Base-by-base conservation (phyloP, 805 yeast species). In the Komagataella mondaviorum region DNA sequence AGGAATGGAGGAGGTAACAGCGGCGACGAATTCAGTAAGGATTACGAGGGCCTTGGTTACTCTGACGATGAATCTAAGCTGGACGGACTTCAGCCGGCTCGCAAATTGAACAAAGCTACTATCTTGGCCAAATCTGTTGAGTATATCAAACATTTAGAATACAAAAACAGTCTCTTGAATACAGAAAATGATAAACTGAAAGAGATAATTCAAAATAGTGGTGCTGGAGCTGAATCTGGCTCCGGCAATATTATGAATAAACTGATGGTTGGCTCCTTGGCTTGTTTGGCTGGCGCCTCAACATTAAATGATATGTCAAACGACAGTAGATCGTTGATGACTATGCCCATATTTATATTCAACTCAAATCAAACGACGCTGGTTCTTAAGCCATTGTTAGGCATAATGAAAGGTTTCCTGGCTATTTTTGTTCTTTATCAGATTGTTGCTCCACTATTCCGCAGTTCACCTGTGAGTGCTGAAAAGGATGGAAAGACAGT, bases 71-170 rank as follows among this genome's bases (percentile, higher is more conserved):
- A 66, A 47, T 57, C 61, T 48, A 76, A 80, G 55, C 67, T 85
- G 58, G 91, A 85, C 62, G 91, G 91, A 2, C 70, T 85, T 53
- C 76, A 78, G 48, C 90, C 91, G 0, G 91, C 95, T 3, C 74
- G 78, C 55, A 85, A 85, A 58, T 69, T 85, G 55, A 85, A 85
- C 64, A 85, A 85, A 61, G 93, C 91, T 2, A 80, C 86, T 14
- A 84, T 85, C 48, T 68, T 85, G 54, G 71, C 85, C 23, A 85
- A 85, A 59, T 87, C 91, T 1, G 80, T 85, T 3, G 93, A 85
- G 62, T 85, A 85, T 60, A 85, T 85, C 55, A 78, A 76, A 56
- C 90, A 85, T 63, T 70, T 85, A 63, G 89, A 85, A 56, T 63
- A 65, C 55, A 83, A 82, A 59, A 81, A 81, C 58, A 77, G 72